Conservation (phyloP, 371 early-diverging fungal species). For the Zychaea mexicana region DNA sequence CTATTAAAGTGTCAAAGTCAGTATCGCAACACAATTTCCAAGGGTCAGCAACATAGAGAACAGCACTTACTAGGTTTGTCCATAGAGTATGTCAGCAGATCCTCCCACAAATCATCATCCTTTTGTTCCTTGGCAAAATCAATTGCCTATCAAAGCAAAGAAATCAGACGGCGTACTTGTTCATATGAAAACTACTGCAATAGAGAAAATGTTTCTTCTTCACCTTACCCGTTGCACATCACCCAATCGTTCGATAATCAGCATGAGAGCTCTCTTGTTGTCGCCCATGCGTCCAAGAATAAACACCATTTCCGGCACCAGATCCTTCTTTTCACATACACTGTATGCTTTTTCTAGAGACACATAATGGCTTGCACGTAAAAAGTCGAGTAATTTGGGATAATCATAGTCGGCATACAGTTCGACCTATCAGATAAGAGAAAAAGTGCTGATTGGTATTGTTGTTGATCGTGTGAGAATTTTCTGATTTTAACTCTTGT, state of each 20-base stretch:
- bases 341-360: conserved; percentile 82
- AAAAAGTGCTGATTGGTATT: not conserved
- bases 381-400: conserved; percentile 75
- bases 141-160: conserved; percentile 71
- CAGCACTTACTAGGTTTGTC: conserved; percentile 85
- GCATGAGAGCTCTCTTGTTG: conserved; percentile 85
- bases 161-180: not conserved
- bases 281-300: conserved; percentile 97
- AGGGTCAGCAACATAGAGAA: not conserved
- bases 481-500: too few relatives aligned
- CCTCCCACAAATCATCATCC: conserved; percentile 95
- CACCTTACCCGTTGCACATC: conserved; percentile 88
- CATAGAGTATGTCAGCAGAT: conserved; percentile 84
- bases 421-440: conserved; percentile 56
- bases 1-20: too few relatives aligned
- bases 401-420: conserved; percentile 92
- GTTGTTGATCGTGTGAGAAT: too few relatives aligned
- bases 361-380: conserved; percentile 78
- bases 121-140: conserved; percentile 97
- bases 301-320: conserved; percentile 95
- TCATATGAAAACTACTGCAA: too few relatives aligned
- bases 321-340: conserved; percentile 80
- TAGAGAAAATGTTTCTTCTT: conserved; percentile 3
- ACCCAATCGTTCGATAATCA: conserved; percentile 87
- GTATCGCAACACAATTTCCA: too few relatives aligned